A percentile compares a stretch with the other conserved stretches of the same genome.
phyloP scores from a whole-genome alignment of 2,329 filamentous ascomycete genomes.

The Seiridium cupressi region DNA sequence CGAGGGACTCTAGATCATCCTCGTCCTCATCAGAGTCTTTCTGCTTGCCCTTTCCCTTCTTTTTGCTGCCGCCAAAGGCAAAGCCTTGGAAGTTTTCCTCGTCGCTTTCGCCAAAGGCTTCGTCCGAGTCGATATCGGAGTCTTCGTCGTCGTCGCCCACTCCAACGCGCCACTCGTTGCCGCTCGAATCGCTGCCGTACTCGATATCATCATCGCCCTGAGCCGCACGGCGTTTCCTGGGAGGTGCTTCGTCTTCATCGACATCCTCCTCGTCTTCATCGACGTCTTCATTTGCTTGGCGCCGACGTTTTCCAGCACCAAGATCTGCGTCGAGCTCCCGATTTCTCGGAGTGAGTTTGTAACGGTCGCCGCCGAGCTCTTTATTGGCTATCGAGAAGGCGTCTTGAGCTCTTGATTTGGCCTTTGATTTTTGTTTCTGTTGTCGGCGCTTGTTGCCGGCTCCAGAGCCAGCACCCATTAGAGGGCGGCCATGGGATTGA shows the following conservation, averaged over 20 bases:
- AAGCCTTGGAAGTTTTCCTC: slow-evolving; percentile 82
- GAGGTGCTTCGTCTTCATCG: slow-evolving; percentile 59
- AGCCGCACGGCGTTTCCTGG: slow-evolving; percentile 40
- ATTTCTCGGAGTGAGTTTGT: slow-evolving; percentile 47
- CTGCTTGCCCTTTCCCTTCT: slow-evolving; percentile 38
- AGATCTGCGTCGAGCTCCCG: slow-evolving; percentile 47
- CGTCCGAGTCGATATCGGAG: slow-evolving; percentile 66
- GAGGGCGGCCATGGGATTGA: slow-evolving; percentile 55
- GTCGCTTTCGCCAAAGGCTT: slow-evolving; percentile 86
- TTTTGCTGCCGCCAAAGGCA: slow-evolving; percentile 48
- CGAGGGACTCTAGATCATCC: slow-evolving; percentile 57
- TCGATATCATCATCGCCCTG: slow-evolving; percentile 59
- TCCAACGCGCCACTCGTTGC: slow-evolving; percentile 81
- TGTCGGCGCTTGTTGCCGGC: slow-evolving; percentile 26
- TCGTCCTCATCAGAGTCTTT: slow-evolving; percentile 51
- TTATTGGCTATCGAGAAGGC: slow-evolving; percentile 58
- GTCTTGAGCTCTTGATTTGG: slow-evolving; percentile 51
- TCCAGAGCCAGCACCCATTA: slow-evolving; percentile 35
- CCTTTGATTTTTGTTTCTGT: slow-evolving; percentile 47
- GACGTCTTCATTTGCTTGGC: slow-evolving; percentile 42
- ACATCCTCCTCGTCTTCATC: slow-evolving; percentile 60
- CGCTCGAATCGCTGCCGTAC: slow-evolving; percentile 79
- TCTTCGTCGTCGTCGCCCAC: slow-evolving; percentile 61
- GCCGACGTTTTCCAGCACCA: slow-evolving; percentile 36
- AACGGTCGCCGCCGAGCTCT: slow-evolving; percentile 42